These are phyloP conservation scores for Nigrograna mackinnonii DNA, from an alignment of 2,329 filamentous ascomycete genomes.

Conservation along the genomic window DNA sequence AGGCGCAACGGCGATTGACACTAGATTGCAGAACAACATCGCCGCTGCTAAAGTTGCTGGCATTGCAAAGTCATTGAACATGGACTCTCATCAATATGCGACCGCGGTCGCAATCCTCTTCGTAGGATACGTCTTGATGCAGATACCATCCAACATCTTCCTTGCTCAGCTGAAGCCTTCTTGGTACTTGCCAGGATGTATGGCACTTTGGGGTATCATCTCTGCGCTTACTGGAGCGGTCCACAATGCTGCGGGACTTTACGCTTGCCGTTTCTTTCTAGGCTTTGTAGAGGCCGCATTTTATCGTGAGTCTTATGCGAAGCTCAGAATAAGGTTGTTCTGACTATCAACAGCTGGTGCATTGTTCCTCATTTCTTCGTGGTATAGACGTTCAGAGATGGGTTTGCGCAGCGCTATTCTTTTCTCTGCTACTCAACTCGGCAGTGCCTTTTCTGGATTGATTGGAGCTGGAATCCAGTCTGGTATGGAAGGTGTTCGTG, in stretches of 20 bases:
- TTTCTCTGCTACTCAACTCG: slow-evolving; percentile 43
- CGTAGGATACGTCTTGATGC: background rate
- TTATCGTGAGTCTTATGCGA: slow-evolving; percentile 12
- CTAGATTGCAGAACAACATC: background rate
- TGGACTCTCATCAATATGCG: background rate
- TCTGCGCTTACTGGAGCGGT: slow-evolving; percentile 47
- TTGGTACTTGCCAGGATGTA: slow-evolving; percentile 45
- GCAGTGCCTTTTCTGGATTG: slow-evolving; percentile 57
- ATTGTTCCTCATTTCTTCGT: slow-evolving; percentile 50
- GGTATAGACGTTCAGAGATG: slow-evolving; percentile 60
- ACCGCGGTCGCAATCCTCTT: background rate
- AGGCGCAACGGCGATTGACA: too few species aligned
- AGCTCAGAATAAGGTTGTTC: slow-evolving; percentile 52
- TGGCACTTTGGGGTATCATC: slow-evolving; percentile 43
- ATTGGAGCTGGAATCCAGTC: slow-evolving; percentile 59
- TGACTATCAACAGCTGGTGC: slow-evolving; percentile 8
- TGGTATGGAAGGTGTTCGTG: slow-evolving; percentile 42
- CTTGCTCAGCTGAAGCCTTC: background rate
- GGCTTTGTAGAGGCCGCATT: slow-evolving; percentile 16
- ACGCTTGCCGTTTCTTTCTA: slow-evolving; percentile 44
- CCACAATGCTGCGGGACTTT: slow-evolving; percentile 41
- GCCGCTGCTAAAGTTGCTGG: background rate
- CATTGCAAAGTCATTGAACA: background rate
- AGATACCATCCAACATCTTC: background rate
- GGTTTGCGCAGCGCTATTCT: slow-evolving; percentile 62